Evolutionary conservation across 306 rosid species (phyloP).

Genomic region (Datisca glomerata): DNA sequence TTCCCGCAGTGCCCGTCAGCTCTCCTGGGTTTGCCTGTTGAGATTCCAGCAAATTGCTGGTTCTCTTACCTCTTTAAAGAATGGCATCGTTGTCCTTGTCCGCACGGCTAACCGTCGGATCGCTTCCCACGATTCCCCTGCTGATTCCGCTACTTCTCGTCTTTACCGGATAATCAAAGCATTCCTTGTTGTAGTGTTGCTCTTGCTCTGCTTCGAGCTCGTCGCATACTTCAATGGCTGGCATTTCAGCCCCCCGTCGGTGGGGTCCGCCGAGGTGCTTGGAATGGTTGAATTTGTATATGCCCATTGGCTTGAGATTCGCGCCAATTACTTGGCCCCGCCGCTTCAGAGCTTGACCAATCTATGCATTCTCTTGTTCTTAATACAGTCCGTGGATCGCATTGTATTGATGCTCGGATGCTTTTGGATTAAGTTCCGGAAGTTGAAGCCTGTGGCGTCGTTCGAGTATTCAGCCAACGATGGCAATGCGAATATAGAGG

Average conservation of each 20-base stretch:
- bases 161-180: conserved; percentile 63
- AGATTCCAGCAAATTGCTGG: conserved; percentile 61
- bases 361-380: conserved; percentile 58
- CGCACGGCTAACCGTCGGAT: conserved; percentile 70
- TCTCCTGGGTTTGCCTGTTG: conserved; percentile 58
- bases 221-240: conserved; percentile 85
- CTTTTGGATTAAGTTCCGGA: conserved; percentile 80
- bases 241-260: conserved; percentile 79
- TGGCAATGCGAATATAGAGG: conserved; percentile 30
- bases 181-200: conserved; percentile 43
- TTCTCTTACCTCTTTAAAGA: conserved; percentile 31
- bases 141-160: conserved; percentile 56
- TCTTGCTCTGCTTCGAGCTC: conserved; percentile 56
- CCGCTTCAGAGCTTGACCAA: conserved; percentile 75
- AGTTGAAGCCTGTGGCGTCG: conserved; percentile 48
- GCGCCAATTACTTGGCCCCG: conserved; percentile 72
- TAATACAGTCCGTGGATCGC: conserved; percentile 88
- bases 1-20: conserved; percentile 71
- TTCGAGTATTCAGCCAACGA: conserved; percentile 34
- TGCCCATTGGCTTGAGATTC: conserved; percentile 56
- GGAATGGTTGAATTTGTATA: conserved; percentile 47
- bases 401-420: conserved; percentile 72
- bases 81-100: conserved; percentile 26
- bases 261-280: conserved; percentile 45
- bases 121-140: conserved; percentile 28